Percentiles rank a stretch among this genome's conserved stretches.
These are phyloP conservation scores for Aspergillus spinulosporus DNA, from an alignment of 2,329 filamentous ascomycete species.

Conservation along the genomic window DNA sequence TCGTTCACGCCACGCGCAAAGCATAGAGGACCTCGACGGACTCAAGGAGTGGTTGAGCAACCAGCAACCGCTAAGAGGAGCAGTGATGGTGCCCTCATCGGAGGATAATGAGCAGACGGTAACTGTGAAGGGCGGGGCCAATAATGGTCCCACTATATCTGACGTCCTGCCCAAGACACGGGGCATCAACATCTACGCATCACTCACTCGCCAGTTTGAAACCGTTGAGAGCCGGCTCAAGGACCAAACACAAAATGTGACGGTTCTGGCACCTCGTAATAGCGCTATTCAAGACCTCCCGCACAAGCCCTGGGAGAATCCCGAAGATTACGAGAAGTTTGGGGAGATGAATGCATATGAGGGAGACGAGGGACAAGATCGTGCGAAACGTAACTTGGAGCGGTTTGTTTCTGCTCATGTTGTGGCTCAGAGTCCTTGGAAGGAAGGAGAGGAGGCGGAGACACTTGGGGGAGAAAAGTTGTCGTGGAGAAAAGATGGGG, in stretches of 20 bases:
- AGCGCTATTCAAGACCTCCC: constrained; percentile 74
- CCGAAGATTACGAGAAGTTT: constrained; percentile 67
- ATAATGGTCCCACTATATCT: constrained; percentile 65
- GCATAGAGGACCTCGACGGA: constrained; percentile 15
- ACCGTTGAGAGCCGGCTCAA: constrained; percentile 69
- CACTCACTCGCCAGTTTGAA: constrained; percentile 73
- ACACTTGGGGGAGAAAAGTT: constrained; percentile 69
- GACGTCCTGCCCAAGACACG: constrained; percentile 81
- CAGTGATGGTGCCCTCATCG: constrained; percentile 24
- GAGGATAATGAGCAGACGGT: constrained; percentile 9
- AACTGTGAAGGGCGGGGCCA: constrained; percentile 25
- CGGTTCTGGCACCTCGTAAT: constrained; percentile 85
- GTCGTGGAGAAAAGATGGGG: constrained; percentile 74
- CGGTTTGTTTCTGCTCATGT: constrained; percentile 86
- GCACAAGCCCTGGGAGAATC: constrained; percentile 71
- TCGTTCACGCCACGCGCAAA: constrained; percentile 19
- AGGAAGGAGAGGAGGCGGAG: constrained; percentile 63
- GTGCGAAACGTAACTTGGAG: constrained; percentile 73
- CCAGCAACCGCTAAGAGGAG: constrained; percentile 30
- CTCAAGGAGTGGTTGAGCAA: constrained; percentile 23
- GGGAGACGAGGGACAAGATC: constrained; percentile 70
- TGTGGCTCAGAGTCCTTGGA: constrained; percentile 73
- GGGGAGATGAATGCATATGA: constrained; percentile 70
- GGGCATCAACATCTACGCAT: constrained; percentile 79
- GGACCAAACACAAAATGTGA: constrained; percentile 68